Percentiles rank a stretch among this genome's conserved stretches.
These are phyloP conservation scores for Fusarium solani-melongenae DNA, from an alignment of 2,329 filamentous ascomycete species.

Conservation along the genomic window DNA sequence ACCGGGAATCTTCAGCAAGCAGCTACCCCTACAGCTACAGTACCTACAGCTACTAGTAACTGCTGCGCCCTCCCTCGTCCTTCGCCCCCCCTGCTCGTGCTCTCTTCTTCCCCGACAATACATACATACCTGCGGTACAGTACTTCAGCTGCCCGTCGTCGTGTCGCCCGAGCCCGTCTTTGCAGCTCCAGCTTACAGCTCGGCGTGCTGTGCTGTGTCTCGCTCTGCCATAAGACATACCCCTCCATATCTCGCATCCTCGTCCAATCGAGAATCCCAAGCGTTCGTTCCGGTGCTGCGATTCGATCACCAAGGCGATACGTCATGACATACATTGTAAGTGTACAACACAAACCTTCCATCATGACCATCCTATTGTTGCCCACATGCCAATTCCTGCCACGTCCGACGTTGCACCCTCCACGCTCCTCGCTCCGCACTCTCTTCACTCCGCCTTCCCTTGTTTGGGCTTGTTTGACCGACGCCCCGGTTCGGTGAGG, in stretches of 20 bases:
- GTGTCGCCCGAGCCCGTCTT: conserved; percentile 6
- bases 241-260: conserved; percentile 23
- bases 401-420: conserved; percentile 38
- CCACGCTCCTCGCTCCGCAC: conserved; percentile 21
- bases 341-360: conserved; percentile 38
- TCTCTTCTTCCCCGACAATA: conserved; percentile 6
- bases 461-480: conserved; percentile 12
- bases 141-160: conserved; percentile 7
- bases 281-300: conserved; percentile 16
- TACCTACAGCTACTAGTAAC: conserved; percentile 15
- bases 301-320: conserved; percentile 41
- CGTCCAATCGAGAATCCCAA: conserved; percentile 32
- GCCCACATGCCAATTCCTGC: conserved; percentile 37
- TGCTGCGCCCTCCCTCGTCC: conserved; percentile 22
- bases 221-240: conserved; percentile 24
- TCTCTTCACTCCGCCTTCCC: conserved; percentile 33
- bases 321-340: conserved; percentile 56
- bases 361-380: conserved; percentile 24
- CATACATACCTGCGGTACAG: neutral
- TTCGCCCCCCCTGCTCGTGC: conserved; percentile 15
- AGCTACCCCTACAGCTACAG: conserved; percentile 13
- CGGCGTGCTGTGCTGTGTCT: conserved; percentile 17
- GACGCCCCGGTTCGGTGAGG: conserved; percentile 31
- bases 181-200: conserved; percentile 12
- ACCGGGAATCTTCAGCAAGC: conserved; percentile 25